Evolutionary conservation across 192 early-diverging fungal genomes (phyloP).

Genomic region (Entrophospora sp.): DNA sequence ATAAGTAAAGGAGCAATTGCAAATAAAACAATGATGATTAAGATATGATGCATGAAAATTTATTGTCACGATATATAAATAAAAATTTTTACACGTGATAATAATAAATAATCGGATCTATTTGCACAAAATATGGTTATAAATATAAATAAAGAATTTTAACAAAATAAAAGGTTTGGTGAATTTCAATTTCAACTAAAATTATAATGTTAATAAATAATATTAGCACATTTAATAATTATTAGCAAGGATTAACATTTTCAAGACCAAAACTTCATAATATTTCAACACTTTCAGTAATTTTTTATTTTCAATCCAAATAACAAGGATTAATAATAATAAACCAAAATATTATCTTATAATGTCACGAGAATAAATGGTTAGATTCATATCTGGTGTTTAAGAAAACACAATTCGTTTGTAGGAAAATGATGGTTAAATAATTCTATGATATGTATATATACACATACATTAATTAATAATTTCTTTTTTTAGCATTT

Average conservation of each 20-base stretch:
- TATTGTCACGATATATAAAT: too few relatives aligned
- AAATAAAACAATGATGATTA: too few relatives aligned
- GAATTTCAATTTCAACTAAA: too few relatives aligned
- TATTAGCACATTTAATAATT: not conserved
- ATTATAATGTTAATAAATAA: not conserved
- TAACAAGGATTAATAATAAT: not conserved
- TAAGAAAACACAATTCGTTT: conserved; percentile 22
- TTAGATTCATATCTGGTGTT: conserved; percentile 34
- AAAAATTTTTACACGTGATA: too few relatives aligned
- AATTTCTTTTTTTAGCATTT: not conserved
- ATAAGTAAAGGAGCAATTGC: too few relatives aligned
- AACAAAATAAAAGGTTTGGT: too few relatives aligned
- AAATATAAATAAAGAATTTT: conserved; percentile 35
- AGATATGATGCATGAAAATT: too few relatives aligned
- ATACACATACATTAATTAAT: too few relatives aligned
- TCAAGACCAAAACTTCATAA: not conserved
- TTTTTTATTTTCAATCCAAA: not conserved
- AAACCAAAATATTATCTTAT: conserved; percentile 19
- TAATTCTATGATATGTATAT: conserved; percentile 43
- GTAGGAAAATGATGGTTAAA: conserved; percentile 55
- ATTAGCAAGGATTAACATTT: not conserved
- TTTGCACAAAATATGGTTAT: conserved; percentile 73
- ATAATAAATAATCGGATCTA: too few relatives aligned
- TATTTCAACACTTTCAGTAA: not conserved
- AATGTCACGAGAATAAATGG: conserved; percentile 22